Evolutionary conservation across 768 basidiomycete species (phyloP), one percentile per base, ranked within the genome.

Genomic region (Leccinum sublutescens): DNA sequence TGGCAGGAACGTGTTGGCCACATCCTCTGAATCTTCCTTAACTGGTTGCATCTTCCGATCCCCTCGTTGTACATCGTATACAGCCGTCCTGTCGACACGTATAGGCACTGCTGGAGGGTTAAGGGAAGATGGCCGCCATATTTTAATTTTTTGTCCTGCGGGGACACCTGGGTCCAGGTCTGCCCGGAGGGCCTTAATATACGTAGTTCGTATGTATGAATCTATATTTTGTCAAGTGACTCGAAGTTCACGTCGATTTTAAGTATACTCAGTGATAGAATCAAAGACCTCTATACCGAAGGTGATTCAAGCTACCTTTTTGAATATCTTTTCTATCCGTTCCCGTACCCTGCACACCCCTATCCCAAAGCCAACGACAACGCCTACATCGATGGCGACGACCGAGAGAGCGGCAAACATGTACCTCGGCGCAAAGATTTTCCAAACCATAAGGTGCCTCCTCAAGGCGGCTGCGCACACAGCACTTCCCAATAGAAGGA

Each of bases 361-460:
- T 23, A 71, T 45, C 38, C 65, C 59, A 53, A 65, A 47, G 1
- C 70, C 68, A n/a, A 71, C 23, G 2, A 71, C 19, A 8, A 71
- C 68, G 14, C 79, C 88, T 0, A 87, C 36, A 74, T 98, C 96
- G 2, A 92, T 84, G 1, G 82, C 82, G 4, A 93, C 45, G 36
- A 96, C 71, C 29, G 82, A 81, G 4, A 85, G 66, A 0, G 83
- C 92, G 0, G 82, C 90, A 15, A 83, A 70, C 88, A 98, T 95
- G 70, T 95, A 97, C 62, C 96, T 77, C 62, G 97, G 97, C 38
- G 95, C 96, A 67, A 98, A 99, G 4, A 98, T 88, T 76, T 98
- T 98, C 97, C 97, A 99, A 23, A 98, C 95, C 95, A 97, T 97
- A 63, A 97, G 72, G 71, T 98, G 95, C 49, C 94, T 72, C 62